These are phyloP conservation scores for Euphorbia celastroides DNA, from an alignment of 441 rosid genomes.

Conservation along the genomic window DNA sequence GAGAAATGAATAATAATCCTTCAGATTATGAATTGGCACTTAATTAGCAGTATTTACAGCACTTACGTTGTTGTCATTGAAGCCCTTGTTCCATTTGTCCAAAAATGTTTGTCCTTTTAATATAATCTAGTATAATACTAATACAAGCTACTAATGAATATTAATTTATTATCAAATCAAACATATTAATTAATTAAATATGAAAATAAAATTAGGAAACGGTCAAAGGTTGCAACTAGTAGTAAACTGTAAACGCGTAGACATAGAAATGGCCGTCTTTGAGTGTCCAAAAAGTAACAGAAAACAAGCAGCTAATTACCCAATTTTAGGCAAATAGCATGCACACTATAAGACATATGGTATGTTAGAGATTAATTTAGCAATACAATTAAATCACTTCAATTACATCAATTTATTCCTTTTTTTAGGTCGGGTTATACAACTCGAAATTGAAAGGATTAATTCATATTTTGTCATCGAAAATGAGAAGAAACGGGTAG, in stretches of 20 bases:
- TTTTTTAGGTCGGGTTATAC: too few relatives aligned
- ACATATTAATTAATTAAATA: not conserved
- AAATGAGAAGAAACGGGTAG: too few relatives aligned
- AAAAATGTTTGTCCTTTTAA: conserved; percentile 9
- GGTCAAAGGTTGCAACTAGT: conserved; percentile 14
- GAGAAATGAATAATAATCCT: not conserved
- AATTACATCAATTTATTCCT: conserved; percentile 27
- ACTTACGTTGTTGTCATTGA: conserved; percentile 36
- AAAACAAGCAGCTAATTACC: conserved; percentile 13
- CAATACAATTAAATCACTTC: conserved; percentile 1
- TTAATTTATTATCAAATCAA: too few relatives aligned
- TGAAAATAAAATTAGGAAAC: conserved; percentile 6
- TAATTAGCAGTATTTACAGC: conserved; percentile 16
- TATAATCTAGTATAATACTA: not conserved
- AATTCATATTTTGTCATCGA: too few relatives aligned
- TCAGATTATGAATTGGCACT: conserved; percentile 23
- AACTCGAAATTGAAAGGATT: too few relatives aligned
- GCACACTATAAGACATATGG: conserved; percentile 22
- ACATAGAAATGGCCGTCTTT: conserved; percentile 25
- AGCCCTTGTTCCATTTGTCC: conserved; percentile 37
- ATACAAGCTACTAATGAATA: not conserved
- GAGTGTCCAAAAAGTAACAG: conserved; percentile 5
- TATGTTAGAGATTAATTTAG: conserved; percentile 13
- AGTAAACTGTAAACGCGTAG: conserved; percentile 13
- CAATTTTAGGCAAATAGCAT: not conserved